Evolutionary conservation across 768 basidiomycete species (phyloP), one percentile per base, ranked within the genome.

Genomic region (Suillus plorans): DNA sequence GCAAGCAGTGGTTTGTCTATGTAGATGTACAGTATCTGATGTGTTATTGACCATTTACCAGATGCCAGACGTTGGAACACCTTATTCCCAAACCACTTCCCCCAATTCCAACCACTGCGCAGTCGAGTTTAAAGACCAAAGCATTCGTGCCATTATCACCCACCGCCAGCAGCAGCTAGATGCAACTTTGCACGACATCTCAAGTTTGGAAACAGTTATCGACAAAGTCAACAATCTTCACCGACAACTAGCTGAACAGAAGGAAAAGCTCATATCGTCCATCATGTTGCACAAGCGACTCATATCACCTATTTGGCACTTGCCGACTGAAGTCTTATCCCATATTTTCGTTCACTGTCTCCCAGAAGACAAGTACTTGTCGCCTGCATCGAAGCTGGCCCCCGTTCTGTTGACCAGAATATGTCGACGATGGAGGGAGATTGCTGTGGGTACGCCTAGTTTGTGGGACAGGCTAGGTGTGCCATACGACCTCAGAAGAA

Each of bases 321-420:
- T 85, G 10, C 84, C 85, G 8, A 57, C 78, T 3, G 85, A 86
- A 69, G 69, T 86, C 6, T 76, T 79, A 37, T 77, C 79, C 41
- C 80, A 84, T 69, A 81, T 86, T 42, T 85, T 85, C 69, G 68
- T 70, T 14, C 74, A 77, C 28, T 81, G 79, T 67, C 68, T 80
- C n/a, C 69, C 74, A 6, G 77, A 77, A 60, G 71, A 70, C 20
- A 67, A 72, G 34, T 59, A 65, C 8, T 36, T n/a, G 4, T 64
- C 67, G 1, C n/a, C 20, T 20, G 2, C 5, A 13, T 12, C 2
- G n/a, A 20, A 36, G 18, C 20, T 22, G n/a, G n/a, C 76, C 0
- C 83, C 84, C 18, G 65, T 81, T 37, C 56, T 81, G 8, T 67
- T 85, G 28, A 73, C 78, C 31, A 70, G 71, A 50, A 78, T 85